Evolutionary conservation across 2,329 filamentous ascomycete species (phyloP).

Genomic region (Ploettnerulaceae sp.): DNA sequence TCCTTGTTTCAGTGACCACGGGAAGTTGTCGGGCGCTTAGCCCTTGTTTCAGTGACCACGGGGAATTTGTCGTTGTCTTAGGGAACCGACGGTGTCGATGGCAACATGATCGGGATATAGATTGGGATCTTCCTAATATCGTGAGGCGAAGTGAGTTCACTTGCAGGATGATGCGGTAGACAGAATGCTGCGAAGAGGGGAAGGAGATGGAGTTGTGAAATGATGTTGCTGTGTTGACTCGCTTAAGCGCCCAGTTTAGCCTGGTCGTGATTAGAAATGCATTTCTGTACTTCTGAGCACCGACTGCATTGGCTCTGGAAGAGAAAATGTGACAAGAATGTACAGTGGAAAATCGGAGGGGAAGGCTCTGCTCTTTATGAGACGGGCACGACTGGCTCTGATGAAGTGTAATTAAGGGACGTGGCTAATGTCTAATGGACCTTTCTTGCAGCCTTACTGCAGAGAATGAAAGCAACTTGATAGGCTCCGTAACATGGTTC

Average conservation of each 20-base stretch:
- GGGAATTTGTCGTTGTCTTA: neutral
- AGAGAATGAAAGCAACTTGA: slow-evolving; percentile 30
- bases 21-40: slow-evolving; percentile 20
- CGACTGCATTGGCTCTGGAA: too few species aligned
- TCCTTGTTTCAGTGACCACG: too few species aligned
- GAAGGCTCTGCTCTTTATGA: slow-evolving; percentile 28
- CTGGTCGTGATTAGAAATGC: neutral
- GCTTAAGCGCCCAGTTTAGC: slow-evolving; percentile 14
- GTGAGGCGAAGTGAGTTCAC: too few species aligned
- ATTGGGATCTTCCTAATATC: neutral
- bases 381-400: slow-evolving; percentile 20
- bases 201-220: neutral
- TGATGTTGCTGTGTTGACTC: neutral
- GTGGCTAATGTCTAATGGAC: slow-evolving; percentile 34
- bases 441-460: slow-evolving; percentile 31
- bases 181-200: too few species aligned
- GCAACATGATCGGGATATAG: neutral
- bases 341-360: slow-evolving; percentile 16
- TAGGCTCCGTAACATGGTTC: slow-evolving; percentile 28
- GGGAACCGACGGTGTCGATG: neutral
- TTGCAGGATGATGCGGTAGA: neutral
- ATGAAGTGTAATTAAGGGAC: slow-evolving; percentile 31
- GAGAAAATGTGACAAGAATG: neutral
- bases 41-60: slow-evolving; percentile 1
- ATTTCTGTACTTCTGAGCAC: too few species aligned